These are phyloP conservation scores for Santalum album DNA, from an alignment of 164 flowering plant genomes.

Conservation along the genomic window DNA sequence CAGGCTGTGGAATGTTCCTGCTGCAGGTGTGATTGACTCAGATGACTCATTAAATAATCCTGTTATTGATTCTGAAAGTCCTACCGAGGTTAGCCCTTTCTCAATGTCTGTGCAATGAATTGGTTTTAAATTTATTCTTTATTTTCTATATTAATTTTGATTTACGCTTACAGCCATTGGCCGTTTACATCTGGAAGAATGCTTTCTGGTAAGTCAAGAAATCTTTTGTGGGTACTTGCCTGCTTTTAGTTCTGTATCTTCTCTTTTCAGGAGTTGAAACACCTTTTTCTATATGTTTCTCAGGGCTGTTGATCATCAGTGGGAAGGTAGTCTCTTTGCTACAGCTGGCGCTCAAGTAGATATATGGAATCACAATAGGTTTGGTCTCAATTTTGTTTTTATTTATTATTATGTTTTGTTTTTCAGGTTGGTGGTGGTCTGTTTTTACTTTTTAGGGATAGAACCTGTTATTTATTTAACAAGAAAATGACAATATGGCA, in stretches of 20 bases:
- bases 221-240: background rate
- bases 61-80: slow-evolving; percentile 13
- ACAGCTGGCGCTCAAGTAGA: slow-evolving; percentile 95
- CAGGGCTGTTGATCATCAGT: slow-evolving; percentile 92
- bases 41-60: slow-evolving; percentile 14
- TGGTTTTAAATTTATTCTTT: background rate
- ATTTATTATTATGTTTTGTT: background rate
- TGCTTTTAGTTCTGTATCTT: background rate
- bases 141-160: slow-evolving; percentile 2
- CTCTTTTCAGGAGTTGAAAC: background rate
- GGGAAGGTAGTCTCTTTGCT: slow-evolving; percentile 77
- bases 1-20: slow-evolving; percentile 84
- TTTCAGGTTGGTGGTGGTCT: background rate
- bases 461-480: background rate
- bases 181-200: slow-evolving; percentile 64
- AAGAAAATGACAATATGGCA: slow-evolving; percentile 1
- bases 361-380: slow-evolving; percentile 98
- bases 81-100: slow-evolving; percentile 38
- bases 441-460: background rate
- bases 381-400: background rate
- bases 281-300: background rate
- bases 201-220: slow-evolving; percentile 58
- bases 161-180: slow-evolving; percentile 53
- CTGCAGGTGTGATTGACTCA: slow-evolving; percentile 28
- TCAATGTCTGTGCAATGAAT: background rate